phyloP scores from a whole-genome alignment of 225 moss, liverwort and hornwort genomes.

The Ulota crispa region DNA sequence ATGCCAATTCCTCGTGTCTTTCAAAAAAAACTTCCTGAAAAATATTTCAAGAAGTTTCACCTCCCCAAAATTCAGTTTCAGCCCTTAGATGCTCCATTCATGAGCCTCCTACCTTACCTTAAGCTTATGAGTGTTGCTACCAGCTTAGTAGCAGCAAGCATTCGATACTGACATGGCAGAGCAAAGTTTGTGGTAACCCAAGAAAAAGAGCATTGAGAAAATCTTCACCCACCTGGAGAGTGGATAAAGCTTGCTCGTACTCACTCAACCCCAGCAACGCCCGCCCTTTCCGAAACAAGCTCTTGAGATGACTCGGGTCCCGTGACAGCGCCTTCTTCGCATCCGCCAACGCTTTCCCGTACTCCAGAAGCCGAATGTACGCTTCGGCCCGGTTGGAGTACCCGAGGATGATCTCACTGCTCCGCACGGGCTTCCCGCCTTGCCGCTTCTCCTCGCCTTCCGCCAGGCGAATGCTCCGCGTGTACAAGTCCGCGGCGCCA shows the following conservation, averaged over 20 bases:
- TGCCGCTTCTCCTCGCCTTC: conserved; percentile 56
- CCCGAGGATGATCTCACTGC: conserved; percentile 79
- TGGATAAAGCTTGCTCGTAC: conserved; percentile 73
- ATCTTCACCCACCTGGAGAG: conserved; percentile 42
- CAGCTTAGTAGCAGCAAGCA: neutral
- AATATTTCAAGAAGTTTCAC: too few relatives aligned
- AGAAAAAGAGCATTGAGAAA: neutral
- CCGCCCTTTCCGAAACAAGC: conserved; percentile 83
- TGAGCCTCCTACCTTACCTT: too few relatives aligned
- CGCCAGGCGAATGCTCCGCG: conserved; percentile 63
- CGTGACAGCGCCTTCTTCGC: conserved; percentile 67
- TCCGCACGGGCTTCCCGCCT: conserved; percentile 35
- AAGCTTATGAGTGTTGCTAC: too few relatives aligned
- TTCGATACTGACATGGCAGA: too few relatives aligned
- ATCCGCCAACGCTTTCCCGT: conserved; percentile 73
- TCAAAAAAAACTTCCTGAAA: too few relatives aligned
- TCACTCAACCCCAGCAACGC: conserved; percentile 78
- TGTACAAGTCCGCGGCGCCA: conserved; percentile 69
- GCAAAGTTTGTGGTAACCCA: neutral
- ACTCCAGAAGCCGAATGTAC: conserved; percentile 76
- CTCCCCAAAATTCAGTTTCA: too few relatives aligned
- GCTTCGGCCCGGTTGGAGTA: conserved; percentile 94
- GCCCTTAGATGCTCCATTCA: too few relatives aligned
- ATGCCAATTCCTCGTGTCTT: too few relatives aligned
- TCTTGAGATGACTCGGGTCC: conserved; percentile 79